These are phyloP conservation scores for Phylloporus sp. DNA, from an alignment of 768 basidiomycete genomes.

Conservation along the genomic window DNA sequence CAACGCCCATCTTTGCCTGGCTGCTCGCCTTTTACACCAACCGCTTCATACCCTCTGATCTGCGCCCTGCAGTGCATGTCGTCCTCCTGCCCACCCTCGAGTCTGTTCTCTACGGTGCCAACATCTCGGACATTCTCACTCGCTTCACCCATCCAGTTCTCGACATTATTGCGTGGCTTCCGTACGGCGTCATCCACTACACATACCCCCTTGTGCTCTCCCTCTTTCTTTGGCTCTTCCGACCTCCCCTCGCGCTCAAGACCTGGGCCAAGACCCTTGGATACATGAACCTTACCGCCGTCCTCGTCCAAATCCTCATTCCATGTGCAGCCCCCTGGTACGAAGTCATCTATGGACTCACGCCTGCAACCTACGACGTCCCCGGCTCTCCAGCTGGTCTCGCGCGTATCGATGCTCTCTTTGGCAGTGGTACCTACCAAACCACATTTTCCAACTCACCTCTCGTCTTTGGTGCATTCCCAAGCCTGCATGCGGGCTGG, in stretches of 20 bases:
- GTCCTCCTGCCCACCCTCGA: slow-evolving; percentile 93
- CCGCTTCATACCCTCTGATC: slow-evolving; percentile 72
- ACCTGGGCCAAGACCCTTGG: slow-evolving; percentile 88
- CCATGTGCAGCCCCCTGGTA: slow-evolving; percentile 98
- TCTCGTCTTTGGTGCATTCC: slow-evolving; percentile 95
- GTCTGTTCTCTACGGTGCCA: slow-evolving; percentile 92
- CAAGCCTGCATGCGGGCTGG: slow-evolving; percentile 85
- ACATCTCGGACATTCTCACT: slow-evolving; percentile 95
- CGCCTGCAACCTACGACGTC: slow-evolving; percentile 90
- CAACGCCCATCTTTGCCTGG: slow-evolving; percentile 83
- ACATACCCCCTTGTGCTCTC: slow-evolving; percentile 83
- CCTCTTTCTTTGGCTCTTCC: slow-evolving; percentile 85
- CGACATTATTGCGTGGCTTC: slow-evolving; percentile 93
- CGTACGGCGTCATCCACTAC: slow-evolving; percentile 96
- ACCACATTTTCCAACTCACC: slow-evolving; percentile 82
- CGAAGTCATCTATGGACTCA: slow-evolving; percentile 93
- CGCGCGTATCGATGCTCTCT: slow-evolving; percentile 85
- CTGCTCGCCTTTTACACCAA: slow-evolving; percentile 84
- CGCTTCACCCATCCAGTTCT: slow-evolving; percentile 89
- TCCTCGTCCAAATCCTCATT: slow-evolving; percentile 81
- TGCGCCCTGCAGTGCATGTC: slow-evolving; percentile 84
- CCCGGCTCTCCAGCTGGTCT: slow-evolving; percentile 92
- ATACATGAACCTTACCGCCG: slow-evolving; percentile 87
- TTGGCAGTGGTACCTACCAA: slow-evolving; percentile 74
- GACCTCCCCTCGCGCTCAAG: slow-evolving; percentile 72